Evolutionary conservation across 202 grass and related monocot species (phyloP), one percentile per base, ranked within the genome.

Genomic region (Bolboschoenoplectus hybrid): DNA sequence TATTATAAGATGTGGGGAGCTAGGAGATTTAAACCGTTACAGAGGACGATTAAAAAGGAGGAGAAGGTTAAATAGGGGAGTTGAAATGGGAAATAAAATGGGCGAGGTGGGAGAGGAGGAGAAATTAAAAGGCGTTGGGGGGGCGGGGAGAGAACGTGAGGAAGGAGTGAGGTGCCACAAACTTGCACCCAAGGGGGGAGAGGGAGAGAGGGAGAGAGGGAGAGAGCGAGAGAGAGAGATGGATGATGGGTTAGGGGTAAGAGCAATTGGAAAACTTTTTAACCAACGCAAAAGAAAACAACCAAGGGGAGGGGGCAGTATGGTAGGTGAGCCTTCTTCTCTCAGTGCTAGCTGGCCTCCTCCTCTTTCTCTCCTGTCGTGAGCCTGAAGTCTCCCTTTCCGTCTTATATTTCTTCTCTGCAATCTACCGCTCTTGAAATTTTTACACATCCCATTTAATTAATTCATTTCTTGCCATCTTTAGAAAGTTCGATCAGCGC

Each of bases 261-360:
- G 80, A 11, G 67, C 12, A 52, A 80, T 16, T 14, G 10, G 34
- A 56, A 71, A 84, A 57, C 47, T 51, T 44, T 63, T 61, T 61
- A 63, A 65, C 55, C 40, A 66, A 32, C 41, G 80, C 40, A 26
- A 84, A 71, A 67, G 49, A 71, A 84, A 66, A 71, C 14, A 71
- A 83, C 9, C 38, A n/a, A 66, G 67, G 41, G 58, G 12, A 63
- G 7, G 9, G 19, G 20, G 12, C 55, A 58, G 40, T 55, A 91
- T 80, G 91, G 90, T 98, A 83, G 95, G 93, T 95, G 84, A 90
- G 87, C 60, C 55, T 62, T 85, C 90, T 36, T 74, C 87, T 81
- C 87, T 95, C 93, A 67, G 81, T 92, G 95, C 95, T 87, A 98
- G 95, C 93, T 95, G 93, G 90, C 81, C 32, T 85, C 62, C 58